These are phyloP conservation scores for Boletus eberwhitei DNA, from an alignment of 768 basidiomycete genomes.

Conservation along the genomic window DNA sequence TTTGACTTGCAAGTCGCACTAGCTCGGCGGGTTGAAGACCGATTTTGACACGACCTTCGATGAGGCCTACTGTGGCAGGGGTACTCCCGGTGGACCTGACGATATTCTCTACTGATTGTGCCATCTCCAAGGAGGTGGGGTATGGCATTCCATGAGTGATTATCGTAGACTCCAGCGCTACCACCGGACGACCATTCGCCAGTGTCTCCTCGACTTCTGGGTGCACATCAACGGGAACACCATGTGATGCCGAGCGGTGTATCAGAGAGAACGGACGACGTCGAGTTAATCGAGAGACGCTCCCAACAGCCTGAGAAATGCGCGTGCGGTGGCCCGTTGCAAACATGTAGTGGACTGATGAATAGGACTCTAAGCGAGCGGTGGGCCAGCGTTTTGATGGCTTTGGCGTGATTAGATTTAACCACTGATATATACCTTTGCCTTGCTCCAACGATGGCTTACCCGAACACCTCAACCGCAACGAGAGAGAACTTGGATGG, in stretches of 20 bases:
- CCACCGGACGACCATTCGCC: conserved; percentile 59
- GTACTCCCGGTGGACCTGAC: conserved; percentile 73
- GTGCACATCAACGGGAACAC: conserved; percentile 58
- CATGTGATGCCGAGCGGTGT: conserved; percentile 1
- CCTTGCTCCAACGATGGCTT: conserved; percentile 15
- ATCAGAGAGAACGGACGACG: conserved; percentile 3
- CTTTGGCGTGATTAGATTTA: not conserved
- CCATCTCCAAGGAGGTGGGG: conserved; percentile 71
- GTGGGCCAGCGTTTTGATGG: not conserved
- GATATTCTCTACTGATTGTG: conserved; percentile 66
- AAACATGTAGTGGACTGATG: conserved; percentile 14
- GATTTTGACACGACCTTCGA: conserved; percentile 82
- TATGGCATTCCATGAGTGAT: conserved; percentile 91
- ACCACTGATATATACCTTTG: not conserved
- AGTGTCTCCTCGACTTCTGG: conserved; percentile 86
- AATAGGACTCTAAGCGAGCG: not conserved
- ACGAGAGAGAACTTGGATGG: conserved; percentile 25
- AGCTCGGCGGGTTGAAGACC: conserved; percentile 69
- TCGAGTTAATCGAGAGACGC: conserved; percentile 2
- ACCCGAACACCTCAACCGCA: conserved; percentile 25
- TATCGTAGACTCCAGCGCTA: conserved; percentile 90
- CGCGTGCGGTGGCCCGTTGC: conserved; percentile 2
- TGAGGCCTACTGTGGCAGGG: conserved; percentile 88
- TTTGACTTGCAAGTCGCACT: conserved; percentile 59
- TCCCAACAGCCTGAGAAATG: not conserved